Evolutionary conservation across 140 eudicot species (phyloP), one percentile per base, ranked within the genome.

Genomic region (Cichorium intybus): DNA sequence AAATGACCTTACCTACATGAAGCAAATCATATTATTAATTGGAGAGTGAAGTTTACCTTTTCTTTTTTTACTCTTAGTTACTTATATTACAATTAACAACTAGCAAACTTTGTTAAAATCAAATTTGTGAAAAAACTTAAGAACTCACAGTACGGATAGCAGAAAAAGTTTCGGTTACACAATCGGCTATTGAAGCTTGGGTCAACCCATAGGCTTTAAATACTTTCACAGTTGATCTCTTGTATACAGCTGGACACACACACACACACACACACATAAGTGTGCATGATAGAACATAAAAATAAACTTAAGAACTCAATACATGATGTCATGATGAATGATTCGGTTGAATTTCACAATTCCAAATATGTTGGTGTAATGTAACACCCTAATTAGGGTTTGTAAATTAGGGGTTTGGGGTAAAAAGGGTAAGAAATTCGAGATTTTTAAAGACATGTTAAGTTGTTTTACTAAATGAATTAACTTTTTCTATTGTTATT

Each of bases 81-180:
- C n/a, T n/a, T 21, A 50, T 39, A 51, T 29, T 5, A 35, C 14
- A 35, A 35, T 31, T 34, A 57, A 35, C 14, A 35, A 35, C 24
- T 34, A 57, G 68, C 24, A 43, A 22, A 68, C 17, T 17, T 29
- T 37, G 39, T 35, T 43, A 54, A 10, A 46, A 43, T 22, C 52
- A 29, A 16, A 56, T 54, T 28, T 21, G 22, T 43, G 62, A 56
- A 27, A 12, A 33, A 56, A 47, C 6, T 24, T 45, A 31, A 17
- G 24, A 60, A 74, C 98, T 85, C 70, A 92, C 99, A 14, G 99
- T 92, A 46, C 99, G 99, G 51, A 92, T 88, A 18, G 99, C 96
- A 60, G 99, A 82, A 71, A 92, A 81, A 10, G 99, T 85, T 84
- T 92, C 99, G 39, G 85, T 81, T 62, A 92, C 81, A 84, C 95